Percentiles rank a stretch among this genome's conserved stretches.
These are phyloP conservation scores for Boletus sp. DNA, from an alignment of 768 basidiomycete species.

Conservation along the genomic window DNA sequence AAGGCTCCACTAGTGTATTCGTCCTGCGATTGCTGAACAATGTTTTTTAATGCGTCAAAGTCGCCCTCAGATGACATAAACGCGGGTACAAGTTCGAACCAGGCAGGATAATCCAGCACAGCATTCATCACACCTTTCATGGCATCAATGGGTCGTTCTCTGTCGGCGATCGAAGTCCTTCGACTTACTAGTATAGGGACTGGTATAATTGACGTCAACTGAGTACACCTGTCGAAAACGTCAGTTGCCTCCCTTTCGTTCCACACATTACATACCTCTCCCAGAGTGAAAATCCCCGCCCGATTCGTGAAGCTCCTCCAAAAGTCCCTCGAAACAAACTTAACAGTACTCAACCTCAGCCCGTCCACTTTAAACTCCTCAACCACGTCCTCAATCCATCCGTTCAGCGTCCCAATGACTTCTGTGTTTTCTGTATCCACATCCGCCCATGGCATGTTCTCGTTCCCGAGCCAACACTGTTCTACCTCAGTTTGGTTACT, in stretches of 20 bases:
- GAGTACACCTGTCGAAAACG: slow-evolving; percentile 36
- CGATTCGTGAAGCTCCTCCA: slow-evolving; percentile 49
- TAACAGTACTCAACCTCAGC: slow-evolving; percentile 57
- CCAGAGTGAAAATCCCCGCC: slow-evolving; percentile 52
- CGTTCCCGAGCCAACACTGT: slow-evolving; percentile 60
- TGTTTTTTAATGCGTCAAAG: slow-evolving; percentile 29
- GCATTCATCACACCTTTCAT: slow-evolving; percentile 39
- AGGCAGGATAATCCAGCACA: slow-evolving; percentile 49
- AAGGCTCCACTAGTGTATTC: slow-evolving; percentile 40
- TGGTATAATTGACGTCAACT: slow-evolving; percentile 38
- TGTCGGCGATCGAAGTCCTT: neutral
- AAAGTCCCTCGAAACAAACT: slow-evolving; percentile 52
- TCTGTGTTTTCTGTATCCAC: slow-evolving; percentile 50
- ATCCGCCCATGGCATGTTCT: slow-evolving; percentile 50
- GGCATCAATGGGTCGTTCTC: neutral
- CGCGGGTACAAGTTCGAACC: slow-evolving; percentile 40
- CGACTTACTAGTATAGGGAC: slow-evolving; percentile 39
- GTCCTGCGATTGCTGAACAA: slow-evolving; percentile 31
- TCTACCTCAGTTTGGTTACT: slow-evolving; percentile 48
- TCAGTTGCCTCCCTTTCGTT: slow-evolving; percentile 18
- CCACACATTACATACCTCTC: slow-evolving; percentile 40
- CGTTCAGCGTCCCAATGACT: slow-evolving; percentile 42
- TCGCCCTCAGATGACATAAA: slow-evolving; percentile 36
- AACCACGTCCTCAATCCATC: slow-evolving; percentile 48
- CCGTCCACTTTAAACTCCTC: slow-evolving; percentile 50